A percentile compares a stretch with the other conserved stretches of the same genome.
These are phyloP conservation scores for Fusarium pseudoanthophilum DNA, from an alignment of 2,329 filamentous ascomycete species.

Conservation along the genomic window DNA sequence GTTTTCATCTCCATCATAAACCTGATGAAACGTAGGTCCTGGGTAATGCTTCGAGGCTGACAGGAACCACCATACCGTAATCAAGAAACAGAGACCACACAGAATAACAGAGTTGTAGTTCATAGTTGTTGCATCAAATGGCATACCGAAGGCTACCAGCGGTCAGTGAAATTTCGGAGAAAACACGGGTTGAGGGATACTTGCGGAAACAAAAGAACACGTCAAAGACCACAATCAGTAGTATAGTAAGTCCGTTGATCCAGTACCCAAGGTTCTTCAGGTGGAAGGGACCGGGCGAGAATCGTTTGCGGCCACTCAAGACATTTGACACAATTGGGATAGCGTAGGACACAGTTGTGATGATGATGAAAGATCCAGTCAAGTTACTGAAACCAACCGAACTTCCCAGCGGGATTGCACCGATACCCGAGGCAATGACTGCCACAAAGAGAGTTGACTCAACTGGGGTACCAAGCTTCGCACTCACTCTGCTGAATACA, in stretches of 20 bases:
- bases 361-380: slow-evolving; percentile 44
- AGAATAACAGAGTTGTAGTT: slow-evolving; percentile 44
- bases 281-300: slow-evolving; percentile 32
- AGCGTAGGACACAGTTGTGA: slow-evolving; percentile 42
- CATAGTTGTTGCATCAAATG: slow-evolving; percentile 40
- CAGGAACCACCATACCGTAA: slow-evolving; percentile 34
- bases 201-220: slow-evolving; percentile 44
- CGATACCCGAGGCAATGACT: slow-evolving; percentile 38
- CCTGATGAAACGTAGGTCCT: slow-evolving; percentile 29
- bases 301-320: slow-evolving; percentile 25
- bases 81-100: slow-evolving; percentile 26
- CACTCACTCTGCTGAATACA: slow-evolving; percentile 28
- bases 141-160: slow-evolving; percentile 29
- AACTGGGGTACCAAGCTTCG: slow-evolving; percentile 32
- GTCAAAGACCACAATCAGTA: slow-evolving; percentile 38
- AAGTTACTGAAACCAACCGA: slow-evolving; percentile 42
- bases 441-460: slow-evolving; percentile 41
- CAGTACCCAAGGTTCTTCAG: slow-evolving; percentile 9
- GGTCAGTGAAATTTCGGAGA: background rate
- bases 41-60: slow-evolving; percentile 38
- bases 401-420: slow-evolving; percentile 41
- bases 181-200: background rate
- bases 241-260: slow-evolving; percentile 32
- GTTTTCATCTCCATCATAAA: background rate
- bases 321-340: slow-evolving; percentile 38